These are phyloP conservation scores for Pythium periplocum DNA, from an alignment of 352 stramenopile genomes.

Conservation along the genomic window DNA sequence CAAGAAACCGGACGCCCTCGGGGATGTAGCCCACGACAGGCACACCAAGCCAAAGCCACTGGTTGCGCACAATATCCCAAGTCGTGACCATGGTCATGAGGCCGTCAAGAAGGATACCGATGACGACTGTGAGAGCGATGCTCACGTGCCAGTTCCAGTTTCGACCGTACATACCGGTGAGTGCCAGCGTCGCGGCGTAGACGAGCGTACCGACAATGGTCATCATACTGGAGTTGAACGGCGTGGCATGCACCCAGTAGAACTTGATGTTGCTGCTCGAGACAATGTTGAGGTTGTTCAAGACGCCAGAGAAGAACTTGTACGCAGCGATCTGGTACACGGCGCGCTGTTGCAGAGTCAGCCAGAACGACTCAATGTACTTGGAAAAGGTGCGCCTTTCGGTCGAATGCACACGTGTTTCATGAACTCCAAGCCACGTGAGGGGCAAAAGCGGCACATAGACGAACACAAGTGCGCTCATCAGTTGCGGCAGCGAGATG, in stretches of 20 bases:
- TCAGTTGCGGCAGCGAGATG: conserved; percentile 15
- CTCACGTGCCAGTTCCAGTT: conserved; percentile 21
- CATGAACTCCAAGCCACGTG: conserved; percentile 26
- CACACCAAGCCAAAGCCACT: conserved; percentile 18
- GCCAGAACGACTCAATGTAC: conserved; percentile 23
- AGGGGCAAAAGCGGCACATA: conserved; percentile 17
- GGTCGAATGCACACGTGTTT: conserved; percentile 10
- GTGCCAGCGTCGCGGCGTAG: conserved; percentile 6
- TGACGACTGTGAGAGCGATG: conserved; percentile 10
- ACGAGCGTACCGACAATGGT: conserved; percentile 12
- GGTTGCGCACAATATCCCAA: conserved; percentile 19
- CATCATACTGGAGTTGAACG: conserved; percentile 17
- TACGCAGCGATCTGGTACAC: conserved; percentile 25
- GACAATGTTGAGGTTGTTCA: conserved; percentile 19
- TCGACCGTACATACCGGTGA: conserved; percentile 16
- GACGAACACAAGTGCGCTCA: conserved; percentile 10
- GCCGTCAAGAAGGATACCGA: conserved; percentile 14
- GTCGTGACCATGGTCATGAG: conserved; percentile 21
- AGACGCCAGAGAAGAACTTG: conserved; percentile 20
- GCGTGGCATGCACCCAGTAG: conserved; percentile 18
- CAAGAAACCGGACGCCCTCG: conserved; percentile 18
- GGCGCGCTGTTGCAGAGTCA: conserved; percentile 19
- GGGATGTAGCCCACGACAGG: conserved; percentile 15
- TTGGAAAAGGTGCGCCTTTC: conserved; percentile 5
- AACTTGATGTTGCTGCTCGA: conserved; percentile 11